Base-by-base conservation (phyloP, 139 green algal genomes). In the Yamagishiella unicocca region DNA sequence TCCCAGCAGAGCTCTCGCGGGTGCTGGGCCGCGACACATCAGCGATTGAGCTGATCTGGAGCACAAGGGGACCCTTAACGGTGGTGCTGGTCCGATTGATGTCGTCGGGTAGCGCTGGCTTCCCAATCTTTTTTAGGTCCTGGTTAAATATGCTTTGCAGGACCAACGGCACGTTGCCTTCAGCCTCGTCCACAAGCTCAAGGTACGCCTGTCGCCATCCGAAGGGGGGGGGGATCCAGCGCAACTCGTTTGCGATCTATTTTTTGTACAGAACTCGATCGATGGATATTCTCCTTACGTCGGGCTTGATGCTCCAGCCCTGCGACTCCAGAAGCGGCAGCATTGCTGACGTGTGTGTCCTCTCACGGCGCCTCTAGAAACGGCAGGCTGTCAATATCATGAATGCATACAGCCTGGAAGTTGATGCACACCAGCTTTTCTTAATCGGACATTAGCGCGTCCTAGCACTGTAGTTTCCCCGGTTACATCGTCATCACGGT, bases 61-160 rank as follows among this genome's bases (percentile, higher is more conserved):
- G 88, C 50, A 93, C 90, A 5, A 88, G 17, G 0, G 90, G 90
- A 3, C 90, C 90, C 35, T 90, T 90, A 35, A 93, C 58, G 9
- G 45, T 70, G 29, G 79, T 80, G 1, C 55, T 42, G 0, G 85
- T 55, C 2, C 85, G 64, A 75, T 91, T 93, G 2, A 92, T 74
- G 35, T 93, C 88, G 53, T 91, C 88, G 21, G 90, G 90, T 50
- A 93, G 83, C 37, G 82, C 76, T 4, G 75, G 75, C 31, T 66
- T 64, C 1, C 81, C 88, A 17, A 88, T 71, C 33, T 83, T 54
- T 73, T 90, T 92, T 25, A 86, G 55, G 71, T 92, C 89, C 55
- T 71, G 66, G 31, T 88, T 66, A 1, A 90, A 33, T 35, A 92
- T 83, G 58, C 45, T 27, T 31, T 54, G 2, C 12, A 76, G 29